Evolutionary conservation across 345 rosid species (phyloP).

Genomic region (Orychophragmus violaceus): DNA sequence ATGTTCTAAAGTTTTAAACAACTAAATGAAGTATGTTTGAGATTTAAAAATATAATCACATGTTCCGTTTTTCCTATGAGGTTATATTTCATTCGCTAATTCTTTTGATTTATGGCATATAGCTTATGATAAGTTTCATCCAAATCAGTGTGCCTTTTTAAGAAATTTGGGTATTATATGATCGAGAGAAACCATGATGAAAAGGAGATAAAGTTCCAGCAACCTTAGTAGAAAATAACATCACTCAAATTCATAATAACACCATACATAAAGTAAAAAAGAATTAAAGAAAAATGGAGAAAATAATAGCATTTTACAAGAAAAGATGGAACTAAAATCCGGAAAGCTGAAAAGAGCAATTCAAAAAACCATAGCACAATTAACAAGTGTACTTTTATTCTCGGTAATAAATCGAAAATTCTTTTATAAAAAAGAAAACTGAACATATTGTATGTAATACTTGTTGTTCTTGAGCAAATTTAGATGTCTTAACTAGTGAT

Average conservation of each 20-base stretch:
- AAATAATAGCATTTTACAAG: background rate
- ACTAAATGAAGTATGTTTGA: too few relatives aligned
- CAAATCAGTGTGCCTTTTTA: constrained; percentile 43
- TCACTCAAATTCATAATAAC: constrained; percentile 10
- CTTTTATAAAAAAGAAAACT: too few relatives aligned
- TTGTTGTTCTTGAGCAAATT: background rate
- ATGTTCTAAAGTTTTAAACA: background rate
- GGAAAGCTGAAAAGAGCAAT: background rate
- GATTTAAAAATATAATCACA: too few relatives aligned
- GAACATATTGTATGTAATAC: background rate
- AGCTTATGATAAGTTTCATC: constrained; percentile 23
- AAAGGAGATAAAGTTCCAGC: constrained; percentile 38
- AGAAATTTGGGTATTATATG: constrained; percentile 60
- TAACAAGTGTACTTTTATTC: background rate
- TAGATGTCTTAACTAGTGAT: background rate
- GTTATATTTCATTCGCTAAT: background rate
- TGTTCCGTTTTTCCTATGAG: background rate
- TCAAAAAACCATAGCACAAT: background rate
- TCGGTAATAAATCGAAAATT: background rate
- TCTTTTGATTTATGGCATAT: background rate
- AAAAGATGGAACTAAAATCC: background rate
- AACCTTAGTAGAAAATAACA: constrained; percentile 33
- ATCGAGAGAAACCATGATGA: constrained; percentile 35
- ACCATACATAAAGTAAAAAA: background rate
- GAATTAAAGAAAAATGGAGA: background rate